Percentiles rank a stretch among this genome's conserved stretches.
Evolutionary conservation across 164 flowering plant genomes (phyloP).

Genomic region (Houttuynia cordata): DNA sequence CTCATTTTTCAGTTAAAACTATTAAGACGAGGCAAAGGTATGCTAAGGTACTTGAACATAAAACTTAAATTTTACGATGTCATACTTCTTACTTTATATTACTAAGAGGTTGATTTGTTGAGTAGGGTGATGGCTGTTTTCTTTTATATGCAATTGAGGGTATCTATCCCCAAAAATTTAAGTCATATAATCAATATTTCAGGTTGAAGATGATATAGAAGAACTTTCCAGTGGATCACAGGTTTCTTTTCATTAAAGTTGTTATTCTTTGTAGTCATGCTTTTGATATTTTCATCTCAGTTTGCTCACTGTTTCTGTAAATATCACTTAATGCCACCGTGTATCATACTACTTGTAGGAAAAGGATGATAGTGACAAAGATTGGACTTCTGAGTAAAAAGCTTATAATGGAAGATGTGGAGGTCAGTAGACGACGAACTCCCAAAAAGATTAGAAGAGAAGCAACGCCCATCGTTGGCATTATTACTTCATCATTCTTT

Average conservation of each 20-base stretch:
- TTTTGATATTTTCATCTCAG: neutral
- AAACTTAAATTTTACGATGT: neutral
- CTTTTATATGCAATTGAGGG: too few relatives aligned
- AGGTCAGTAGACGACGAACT: too few relatives aligned
- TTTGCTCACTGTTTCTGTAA: neutral
- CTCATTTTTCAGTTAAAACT: neutral
- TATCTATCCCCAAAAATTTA: neutral
- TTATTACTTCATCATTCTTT: too few relatives aligned
- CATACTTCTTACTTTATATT: conserved; percentile 5
- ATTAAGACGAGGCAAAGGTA: neutral
- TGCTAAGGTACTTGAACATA: neutral
- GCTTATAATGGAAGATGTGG: too few relatives aligned
- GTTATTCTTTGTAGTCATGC: neutral
- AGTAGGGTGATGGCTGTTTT: neutral
- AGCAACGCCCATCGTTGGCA: too few relatives aligned
- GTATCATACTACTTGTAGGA: conserved; percentile 20
- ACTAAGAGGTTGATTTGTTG: neutral
- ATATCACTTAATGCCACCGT: neutral
- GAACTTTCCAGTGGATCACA: conserved; percentile 39
- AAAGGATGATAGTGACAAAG: conserved; percentile 38
- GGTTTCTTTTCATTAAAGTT: conserved; percentile 17
- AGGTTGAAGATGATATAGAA: conserved; percentile 57
- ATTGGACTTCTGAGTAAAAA: conserved; percentile 26
- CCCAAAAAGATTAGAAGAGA: too few relatives aligned
- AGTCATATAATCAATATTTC: conserved; percentile 9